Evolutionary conservation across 2,329 filamentous ascomycete genomes (phyloP), one percentile per base, ranked within the genome.

Genomic region (Fusarium sp.): DNA sequence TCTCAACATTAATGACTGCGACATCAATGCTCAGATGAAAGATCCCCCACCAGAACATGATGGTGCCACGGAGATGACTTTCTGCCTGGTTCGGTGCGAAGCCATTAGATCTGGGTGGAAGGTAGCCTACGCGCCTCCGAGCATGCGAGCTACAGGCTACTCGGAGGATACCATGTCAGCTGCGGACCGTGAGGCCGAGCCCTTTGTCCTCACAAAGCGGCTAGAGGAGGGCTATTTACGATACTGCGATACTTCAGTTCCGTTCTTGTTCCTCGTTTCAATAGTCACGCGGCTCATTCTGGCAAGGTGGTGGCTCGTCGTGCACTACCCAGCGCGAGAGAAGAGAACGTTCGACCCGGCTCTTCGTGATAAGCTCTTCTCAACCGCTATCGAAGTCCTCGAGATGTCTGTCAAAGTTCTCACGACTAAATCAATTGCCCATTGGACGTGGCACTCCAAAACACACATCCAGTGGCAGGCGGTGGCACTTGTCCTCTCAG

Each of bases 391-490:
- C 9, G 32, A 57, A 22, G 30, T 22, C 1, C 52, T 57, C 4
- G 30, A 57, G n/a, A 32, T 57, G 30, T 57, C 52, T 10, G 12
- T 35, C 14, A 33, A 35, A 14, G 12, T 57, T 2, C 14, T 57
- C 1, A 35, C 85, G 1, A 88, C 90, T 74, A 84, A 86, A 38
- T 85, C 87, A 14, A 92, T 89, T 0, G 85, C 87, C 76, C 89
- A 90, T 76, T 93, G 90, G 90, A 86, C 87, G 43, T 93, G 91
- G 91, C 84, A 92, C 0, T 91, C 91, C 82, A 84, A 85, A 25
- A 91, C 89, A 2, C 90, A 92, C 66, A 87, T 90, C 74, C 91
- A 92, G 76, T 92, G 90, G 90, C 90, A 91, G 76, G 88, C 89
- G 3, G 84, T 92, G 40, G 90, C 90, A 1, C 91, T 90, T 76